Evolutionary conservation across 805 yeast species (phyloP).

Genomic region (Grigorovia transvaalensis): DNA sequence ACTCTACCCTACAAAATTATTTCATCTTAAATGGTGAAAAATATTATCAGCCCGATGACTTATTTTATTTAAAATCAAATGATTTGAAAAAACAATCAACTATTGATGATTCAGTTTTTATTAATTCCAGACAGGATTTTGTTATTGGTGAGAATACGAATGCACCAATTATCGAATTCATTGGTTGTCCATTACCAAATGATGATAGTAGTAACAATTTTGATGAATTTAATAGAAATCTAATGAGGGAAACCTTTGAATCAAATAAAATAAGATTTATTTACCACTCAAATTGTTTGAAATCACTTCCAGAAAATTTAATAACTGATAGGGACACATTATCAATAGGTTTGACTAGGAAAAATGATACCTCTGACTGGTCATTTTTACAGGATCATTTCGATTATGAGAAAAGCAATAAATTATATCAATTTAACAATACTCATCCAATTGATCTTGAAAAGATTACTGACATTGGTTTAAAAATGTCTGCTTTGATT

Average conservation of each 20-base stretch:
- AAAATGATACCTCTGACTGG: neutral
- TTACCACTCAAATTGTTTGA: slow-evolving; percentile 52
- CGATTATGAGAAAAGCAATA: neutral
- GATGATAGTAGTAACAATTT: slow-evolving; percentile 34
- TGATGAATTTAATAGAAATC: slow-evolving; percentile 43
- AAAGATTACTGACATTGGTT: slow-evolving; percentile 32
- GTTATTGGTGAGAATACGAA: slow-evolving; percentile 40
- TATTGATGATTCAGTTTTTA: slow-evolving; percentile 10
- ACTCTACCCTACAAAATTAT: slow-evolving; percentile 5
- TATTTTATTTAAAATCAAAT: slow-evolving; percentile 65
- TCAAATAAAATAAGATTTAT: slow-evolving; percentile 61
- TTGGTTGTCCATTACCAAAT: slow-evolving; percentile 44
- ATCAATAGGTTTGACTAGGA: neutral
- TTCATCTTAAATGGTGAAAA: slow-evolving; percentile 19
- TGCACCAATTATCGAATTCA: slow-evolving; percentile 50
- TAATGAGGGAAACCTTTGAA: slow-evolving; percentile 44
- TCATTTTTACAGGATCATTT: neutral
- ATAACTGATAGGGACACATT: neutral
- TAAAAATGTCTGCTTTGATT: slow-evolving; percentile 61
- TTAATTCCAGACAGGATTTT: slow-evolving; percentile 44
- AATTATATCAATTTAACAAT: neutral
- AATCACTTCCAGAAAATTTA: neutral
- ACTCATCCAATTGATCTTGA: slow-evolving; percentile 11
- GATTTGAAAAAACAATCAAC: slow-evolving; percentile 19
- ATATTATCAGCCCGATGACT: slow-evolving; percentile 60